Base-by-base conservation (phyloP, 2,329 filamentous ascomycete species). In the Monosporascus sp. region DNA sequence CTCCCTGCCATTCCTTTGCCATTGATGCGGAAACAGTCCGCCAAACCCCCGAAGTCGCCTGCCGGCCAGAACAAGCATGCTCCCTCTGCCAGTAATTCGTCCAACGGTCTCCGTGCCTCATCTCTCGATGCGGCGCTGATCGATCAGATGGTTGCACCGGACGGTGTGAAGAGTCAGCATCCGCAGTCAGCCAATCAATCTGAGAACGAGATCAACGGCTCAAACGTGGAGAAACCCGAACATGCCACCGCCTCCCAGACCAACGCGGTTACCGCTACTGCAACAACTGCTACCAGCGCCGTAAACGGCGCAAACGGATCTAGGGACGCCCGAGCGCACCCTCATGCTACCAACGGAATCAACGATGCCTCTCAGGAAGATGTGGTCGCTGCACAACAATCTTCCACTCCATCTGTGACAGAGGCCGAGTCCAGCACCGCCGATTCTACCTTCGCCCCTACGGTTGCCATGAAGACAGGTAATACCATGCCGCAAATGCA, bases 121-220 rank as follows among this genome's bases (percentile, higher is more conserved):
- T 68, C 65, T 17, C 65, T 68, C 45, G 66, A 69, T 52, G 67
- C 64, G 47, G 67, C 66, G 27, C 59, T 69, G 43, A 59, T 64
- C 49, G 58, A 63, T 41, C 58, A 58, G 47, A 54, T 57, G 45
- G 49, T 60, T 27, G 54, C 46, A 14, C 36, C 52, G 11, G 53
- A 54, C 49, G 31, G 48, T 48, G 39, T 50, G 31, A 58, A 58
- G n/a, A 41, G 39, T 46, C 43, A 46, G 43, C 43, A 46, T 46
- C 24, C 52, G 31, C 57, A 58, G 49, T 54, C 55, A 48, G 43
- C 59, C 50, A 60, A 63, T 56, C 50, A 48, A 41, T 55, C 63
- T 45, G 61, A 54, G 41, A 57, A 59, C 49, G 57, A 60, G 49
- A 51, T 58, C 50, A 56, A 64, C 60, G 57, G 57, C 46, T 58